These are phyloP conservation scores for Noccaea caerulescens DNA, from an alignment of 345 rosid genomes.

Conservation along the genomic window DNA sequence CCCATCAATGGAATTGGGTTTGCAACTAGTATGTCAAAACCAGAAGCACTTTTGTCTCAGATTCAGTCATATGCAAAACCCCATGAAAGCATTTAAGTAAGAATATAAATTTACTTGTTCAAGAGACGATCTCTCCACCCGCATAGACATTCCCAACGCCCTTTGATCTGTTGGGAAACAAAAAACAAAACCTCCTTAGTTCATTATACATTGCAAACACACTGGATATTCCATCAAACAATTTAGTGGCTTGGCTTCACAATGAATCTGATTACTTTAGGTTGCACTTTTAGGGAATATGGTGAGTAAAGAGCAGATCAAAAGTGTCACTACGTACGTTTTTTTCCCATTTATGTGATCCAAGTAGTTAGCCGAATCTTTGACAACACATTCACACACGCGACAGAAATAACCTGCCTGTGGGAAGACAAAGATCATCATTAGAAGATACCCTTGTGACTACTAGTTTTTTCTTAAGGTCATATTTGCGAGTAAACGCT, in stretches of 20 bases:
- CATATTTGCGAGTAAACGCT: not conserved
- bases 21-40: too few species aligned
- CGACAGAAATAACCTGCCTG: slow-evolving; percentile 97
- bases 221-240: slow-evolving; percentile 20
- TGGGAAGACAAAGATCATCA: slow-evolving; percentile 31
- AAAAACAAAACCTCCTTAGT: not conserved
- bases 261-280: not conserved
- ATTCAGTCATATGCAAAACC: slow-evolving; percentile 12
- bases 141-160: slow-evolving; percentile 99
- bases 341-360: slow-evolving; percentile 99
- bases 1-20: too few species aligned
- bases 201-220: slow-evolving; percentile 19
- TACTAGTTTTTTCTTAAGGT: slow-evolving; percentile 6
- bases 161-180: slow-evolving; percentile 69
- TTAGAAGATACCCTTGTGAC: slow-evolving; percentile 6
- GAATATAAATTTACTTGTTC: slow-evolving; percentile 55
- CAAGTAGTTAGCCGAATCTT: slow-evolving; percentile 99
- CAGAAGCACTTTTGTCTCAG: slow-evolving; percentile 21
- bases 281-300: slow-evolving; percentile 1
- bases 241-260: slow-evolving; percentile 2
- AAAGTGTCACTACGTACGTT: slow-evolving; percentile 59
- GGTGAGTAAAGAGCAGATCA: slow-evolving; percentile 13
- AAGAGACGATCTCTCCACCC: slow-evolving; percentile 90
- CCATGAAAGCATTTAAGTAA: slow-evolving; percentile 20
- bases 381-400: slow-evolving; percentile 95